Base-by-base conservation (phyloP, 2,329 filamentous ascomycete genomes). In the Bimuria novae-zelandiae region DNA sequence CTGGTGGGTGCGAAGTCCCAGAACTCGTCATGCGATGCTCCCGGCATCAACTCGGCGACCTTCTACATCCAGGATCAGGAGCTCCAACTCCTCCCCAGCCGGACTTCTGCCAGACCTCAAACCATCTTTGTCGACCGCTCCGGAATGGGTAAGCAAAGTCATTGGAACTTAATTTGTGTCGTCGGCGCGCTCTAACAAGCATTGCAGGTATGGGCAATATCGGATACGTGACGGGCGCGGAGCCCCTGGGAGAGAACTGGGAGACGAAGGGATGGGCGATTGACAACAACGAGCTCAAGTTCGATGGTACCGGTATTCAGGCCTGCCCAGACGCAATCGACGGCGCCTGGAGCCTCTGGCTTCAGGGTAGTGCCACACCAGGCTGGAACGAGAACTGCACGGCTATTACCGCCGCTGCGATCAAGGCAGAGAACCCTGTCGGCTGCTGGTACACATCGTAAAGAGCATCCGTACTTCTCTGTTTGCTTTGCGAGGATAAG, bases 51-150 rank as follows among this genome's bases (percentile, higher is more conserved):
- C 56, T 69, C 63, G 30, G 83, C 82, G 44, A 82, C 77, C 35
- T 84, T 86, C 70, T 72, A 73, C 59, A 69, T 85, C 60, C 47
- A 75, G 35, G 72, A 80, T 40, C 74, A 73, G 41, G 73, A 74
- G 39, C 76, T 68, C 12, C 78, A 69, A 65, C 77, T 87, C 27
- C 84, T 79, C 70, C 76, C 75, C 29, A 44, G 41, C 41, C 21
- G n/a, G 17, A 58, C 63, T 22, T 70, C 72, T 19, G 73, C 70
- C 4, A 73, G 71, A 39, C 70, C 72, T 2, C 84, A 86, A 73
- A 70, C 79, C 61, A 53, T 82, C 45, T 85, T 64, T 57, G 79
- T 79, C 35, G 83, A 86, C 68, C 79, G 80, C 39, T 83, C 80
- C 40, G 83, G 82, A 63, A 84, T 84, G 82, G 83, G 81, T 79